These are phyloP conservation scores for Pseudozyma tsukubaensis DNA, from an alignment of 1,284 basidiomycete species.

Conservation along the genomic window DNA sequence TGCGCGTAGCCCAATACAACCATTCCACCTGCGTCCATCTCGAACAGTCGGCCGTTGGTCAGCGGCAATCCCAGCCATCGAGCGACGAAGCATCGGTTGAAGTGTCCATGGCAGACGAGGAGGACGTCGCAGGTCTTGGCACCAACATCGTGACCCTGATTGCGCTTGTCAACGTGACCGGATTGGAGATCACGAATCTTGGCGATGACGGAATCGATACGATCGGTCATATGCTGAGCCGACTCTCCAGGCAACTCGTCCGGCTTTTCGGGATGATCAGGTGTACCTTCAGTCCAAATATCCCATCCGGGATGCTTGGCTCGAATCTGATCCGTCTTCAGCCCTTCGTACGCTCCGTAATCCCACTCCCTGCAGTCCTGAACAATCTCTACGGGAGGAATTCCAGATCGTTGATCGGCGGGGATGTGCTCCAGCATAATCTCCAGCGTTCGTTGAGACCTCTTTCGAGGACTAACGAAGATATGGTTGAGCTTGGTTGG, in stretches of 20 bases:
- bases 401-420: slow-evolving; percentile 20
- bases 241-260: slow-evolving; percentile 60
- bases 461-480: slow-evolving; percentile 55
- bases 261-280: slow-evolving; percentile 53
- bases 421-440: slow-evolving; percentile 57
- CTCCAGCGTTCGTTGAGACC: slow-evolving; percentile 60
- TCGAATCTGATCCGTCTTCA: slow-evolving; percentile 62
- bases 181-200: slow-evolving; percentile 57
- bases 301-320: slow-evolving; percentile 61
- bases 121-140: slow-evolving; percentile 59
- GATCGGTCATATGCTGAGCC: slow-evolving; percentile 58
- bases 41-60: slow-evolving; percentile 56
- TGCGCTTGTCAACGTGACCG: slow-evolving; percentile 53
- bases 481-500: slow-evolving; percentile 57
- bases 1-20: slow-evolving; percentile 65
- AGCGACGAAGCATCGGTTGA: slow-evolving; percentile 64
- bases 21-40: slow-evolving; percentile 65
- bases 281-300: slow-evolving; percentile 64
- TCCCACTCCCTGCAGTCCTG: slow-evolving; percentile 67
- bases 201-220: slow-evolving; percentile 62
- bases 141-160: slow-evolving; percentile 43
- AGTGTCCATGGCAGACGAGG: slow-evolving; percentile 66
- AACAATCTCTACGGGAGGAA: slow-evolving; percentile 47
- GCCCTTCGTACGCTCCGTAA: slow-evolving; percentile 67
- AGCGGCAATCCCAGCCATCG: slow-evolving; percentile 63